Evolutionary conservation across 2,329 filamentous ascomycete species (phyloP), one percentile per base, ranked within the genome.

Genomic region (Didymella keratinophila): DNA sequence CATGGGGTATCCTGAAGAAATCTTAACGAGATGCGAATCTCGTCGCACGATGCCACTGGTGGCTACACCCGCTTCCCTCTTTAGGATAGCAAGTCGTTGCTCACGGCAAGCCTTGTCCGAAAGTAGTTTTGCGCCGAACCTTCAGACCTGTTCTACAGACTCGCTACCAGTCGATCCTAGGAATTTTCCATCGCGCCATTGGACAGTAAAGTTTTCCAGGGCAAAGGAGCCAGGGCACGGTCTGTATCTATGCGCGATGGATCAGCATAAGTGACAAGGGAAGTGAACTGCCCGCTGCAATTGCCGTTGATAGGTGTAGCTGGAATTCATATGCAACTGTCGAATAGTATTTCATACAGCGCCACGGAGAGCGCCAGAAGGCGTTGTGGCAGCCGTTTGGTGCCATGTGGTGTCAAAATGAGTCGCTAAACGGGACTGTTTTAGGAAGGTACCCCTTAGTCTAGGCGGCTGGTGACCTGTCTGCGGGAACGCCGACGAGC

Each of bases 391-490:
- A 41, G 39, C 39, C 50, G 45, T 49, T 58, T n/a, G 49, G 44
- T 32, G 50, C 30, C 41, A 45, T 46, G 42, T 41, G 44, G 43
- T 54, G 50, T 53, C 45, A 50, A 47, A 46, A 50, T 9, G 41
- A 21, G 20, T 60, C 52, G 47, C 51, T 59, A 52, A 27, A 54
- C 39, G 45, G 16, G 12, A 28, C 46, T 43, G 28, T 32, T 44
- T 60, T 60, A 55, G 52, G 52, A 28, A 60, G 42, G 57, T 48
- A 39, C 52, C 47, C 57, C 56, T 47, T 50, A 50, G 36, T 36
- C 27, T 47, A 28, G 45, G 11, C 49, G 16, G 16, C 25, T 20
- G 16, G 41, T 45, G 32, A 53, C n/a, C 41, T 44, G 25, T 4
- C 3, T 34, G 43, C 44, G 48, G 50, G 14, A 44, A 49, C 39